phyloP scores from a whole-genome alignment of 164 flowering plant genomes.

The Vitis amurensis region DNA sequence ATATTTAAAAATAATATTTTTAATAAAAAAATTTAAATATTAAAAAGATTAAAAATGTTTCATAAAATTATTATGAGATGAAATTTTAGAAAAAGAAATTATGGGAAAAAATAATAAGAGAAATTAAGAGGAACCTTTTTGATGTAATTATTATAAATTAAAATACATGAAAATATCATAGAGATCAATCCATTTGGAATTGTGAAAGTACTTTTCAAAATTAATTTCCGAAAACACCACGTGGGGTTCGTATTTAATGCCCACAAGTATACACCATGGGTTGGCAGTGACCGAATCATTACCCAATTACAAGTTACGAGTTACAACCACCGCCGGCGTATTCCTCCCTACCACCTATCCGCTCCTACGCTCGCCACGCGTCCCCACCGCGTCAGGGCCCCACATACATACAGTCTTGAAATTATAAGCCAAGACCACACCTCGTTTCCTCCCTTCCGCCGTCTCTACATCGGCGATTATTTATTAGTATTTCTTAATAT shows the following conservation, averaged over 20 bases:
- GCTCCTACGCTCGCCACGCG: constrained; percentile 12
- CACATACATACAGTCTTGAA: neutral
- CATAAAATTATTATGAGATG: no score
- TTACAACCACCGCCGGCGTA: constrained; percentile 12
- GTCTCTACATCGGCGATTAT: constrained; percentile 11
- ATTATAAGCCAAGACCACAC: neutral
- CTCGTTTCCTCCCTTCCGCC: neutral
- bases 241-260: neutral
- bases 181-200: no score
- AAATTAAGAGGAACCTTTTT: no score
- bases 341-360: constrained; percentile 8
- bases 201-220: no score
- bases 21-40: no score
- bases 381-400: neutral
- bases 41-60: no score
- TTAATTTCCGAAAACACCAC: neutral
- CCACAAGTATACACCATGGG: neutral
- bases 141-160: no score
- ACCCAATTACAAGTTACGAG: constrained; percentile 7
- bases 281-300: constrained; percentile 20
- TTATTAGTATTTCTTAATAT: neutral
- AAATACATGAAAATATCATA: no score
- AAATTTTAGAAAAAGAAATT: no score
- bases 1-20: no score
- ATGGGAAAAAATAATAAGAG: no score